Percentiles rank a stretch among this genome's conserved stretches.
These are phyloP conservation scores for Pseudogymnoascus sp. DNA, from an alignment of 2,329 filamentous ascomycete genomes.

Conservation along the genomic window DNA sequence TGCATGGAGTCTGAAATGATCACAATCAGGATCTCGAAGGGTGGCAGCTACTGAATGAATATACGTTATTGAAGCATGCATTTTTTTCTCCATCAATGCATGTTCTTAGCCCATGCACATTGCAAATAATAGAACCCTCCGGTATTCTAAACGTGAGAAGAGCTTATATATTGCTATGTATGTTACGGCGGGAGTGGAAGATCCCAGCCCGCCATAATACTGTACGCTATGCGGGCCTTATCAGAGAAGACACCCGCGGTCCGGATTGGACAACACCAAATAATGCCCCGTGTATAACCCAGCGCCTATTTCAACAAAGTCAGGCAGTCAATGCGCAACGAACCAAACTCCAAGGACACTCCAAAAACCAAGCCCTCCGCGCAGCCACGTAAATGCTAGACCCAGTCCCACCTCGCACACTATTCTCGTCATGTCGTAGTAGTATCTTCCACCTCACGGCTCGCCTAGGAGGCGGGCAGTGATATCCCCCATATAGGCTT, in stretches of 20 bases:
- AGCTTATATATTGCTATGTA: slow-evolving; percentile 7
- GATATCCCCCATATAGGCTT: slow-evolving; percentile 83
- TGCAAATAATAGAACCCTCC: background rate
- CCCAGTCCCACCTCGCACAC: background rate
- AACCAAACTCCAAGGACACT: background rate
- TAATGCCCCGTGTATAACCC: background rate
- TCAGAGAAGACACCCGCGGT: background rate
- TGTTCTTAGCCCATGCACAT: background rate
- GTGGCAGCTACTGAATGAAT: background rate
- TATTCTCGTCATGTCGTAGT: background rate
- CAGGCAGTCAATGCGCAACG: slow-evolving; percentile 2
- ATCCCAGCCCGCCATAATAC: background rate
- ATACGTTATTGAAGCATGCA: background rate
- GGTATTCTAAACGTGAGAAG: background rate
- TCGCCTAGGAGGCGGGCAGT: slow-evolving; percentile 79
- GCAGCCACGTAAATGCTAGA: slow-evolving; percentile 4
- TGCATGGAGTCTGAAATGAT: background rate
- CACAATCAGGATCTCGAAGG: background rate
- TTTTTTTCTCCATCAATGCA: background rate
- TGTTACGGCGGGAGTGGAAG: background rate
- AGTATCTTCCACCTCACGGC: slow-evolving; percentile 27
- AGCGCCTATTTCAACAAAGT: background rate
- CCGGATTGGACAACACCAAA: background rate
- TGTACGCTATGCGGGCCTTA: background rate
- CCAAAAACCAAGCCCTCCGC: background rate